Evolutionary conservation across 2,329 filamentous ascomycete species (phyloP).

Genomic region (Trichoderma oligosporum): DNA sequence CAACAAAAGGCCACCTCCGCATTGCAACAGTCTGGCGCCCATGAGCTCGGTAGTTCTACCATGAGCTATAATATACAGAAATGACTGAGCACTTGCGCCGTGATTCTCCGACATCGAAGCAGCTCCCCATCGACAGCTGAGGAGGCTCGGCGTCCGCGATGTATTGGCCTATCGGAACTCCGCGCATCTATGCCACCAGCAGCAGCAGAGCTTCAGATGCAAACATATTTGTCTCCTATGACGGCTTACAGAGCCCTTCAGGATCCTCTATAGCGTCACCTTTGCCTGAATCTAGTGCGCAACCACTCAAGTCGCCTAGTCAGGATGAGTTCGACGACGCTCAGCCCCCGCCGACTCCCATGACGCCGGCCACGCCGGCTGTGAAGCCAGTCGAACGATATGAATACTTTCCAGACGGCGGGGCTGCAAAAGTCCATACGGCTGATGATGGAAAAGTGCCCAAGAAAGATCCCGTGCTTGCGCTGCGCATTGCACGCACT

Average conservation of each 20-base stretch:
- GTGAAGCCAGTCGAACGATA: slow-evolving; percentile 59
- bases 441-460: slow-evolving; percentile 36
- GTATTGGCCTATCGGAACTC: slow-evolving; percentile 89
- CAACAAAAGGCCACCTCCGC: not conserved
- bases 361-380: slow-evolving; percentile 54
- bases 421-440: slow-evolving; percentile 11
- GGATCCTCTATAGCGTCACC: slow-evolving; percentile 26
- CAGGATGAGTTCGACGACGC: slow-evolving; percentile 37
- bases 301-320: slow-evolving; percentile 26
- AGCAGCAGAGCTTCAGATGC: slow-evolving; percentile 55
- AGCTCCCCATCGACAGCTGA: slow-evolving; percentile 24
- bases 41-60: not conserved
- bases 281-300: slow-evolving; percentile 20
- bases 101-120: slow-evolving; percentile 18
- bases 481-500: slow-evolving; percentile 70
- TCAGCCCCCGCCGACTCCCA: slow-evolving; percentile 43
- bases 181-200: slow-evolving; percentile 75
- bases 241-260: slow-evolving; percentile 50
- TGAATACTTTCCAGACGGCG: slow-evolving; percentile 28
- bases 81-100: slow-evolving; percentile 15
- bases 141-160: slow-evolving; percentile 49
- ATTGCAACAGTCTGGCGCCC: slow-evolving; percentile 12
- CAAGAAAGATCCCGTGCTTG: slow-evolving; percentile 63
- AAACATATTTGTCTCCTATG: slow-evolving; percentile 53
- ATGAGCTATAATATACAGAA: slow-evolving; percentile 4